Base-by-base conservation (phyloP, 1,139 yeast genomes). In the Hemisphaericaspora subhashii region DNA sequence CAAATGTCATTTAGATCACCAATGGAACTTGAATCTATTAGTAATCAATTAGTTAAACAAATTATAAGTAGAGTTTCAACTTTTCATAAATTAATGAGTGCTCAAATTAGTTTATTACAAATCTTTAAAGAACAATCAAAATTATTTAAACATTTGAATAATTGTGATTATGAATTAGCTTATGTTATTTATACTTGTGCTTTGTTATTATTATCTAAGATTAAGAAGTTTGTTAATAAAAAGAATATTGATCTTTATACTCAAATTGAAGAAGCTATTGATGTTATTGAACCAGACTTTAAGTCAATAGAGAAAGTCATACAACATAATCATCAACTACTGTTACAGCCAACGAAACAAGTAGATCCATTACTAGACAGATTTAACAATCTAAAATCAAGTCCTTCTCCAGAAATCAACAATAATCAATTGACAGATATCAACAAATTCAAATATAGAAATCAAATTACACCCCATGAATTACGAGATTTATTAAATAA, bases 121-220 rank as follows among this genome's bases (percentile, higher is more conserved):
- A 52, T 60, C 18, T 62, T 70, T 44, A 58, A 57, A 33, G 57
- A 60, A 38, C 72, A 71, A 45, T 33, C 48, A 30, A 58, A 56
- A 32, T 57, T 65, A 40, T 42, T 51, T 8, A 55, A 57, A 4
- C 46, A 41, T 14, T 27, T 60, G 3, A 66, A 66, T 1, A 63
- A 61, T 42, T 70, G 77, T 50, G 77, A 72, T 46, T 62, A 55
- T 44, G 74, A 67, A 41, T 38, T 67, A 38, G 69, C 71, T 2
- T 66, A 56, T 42, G 55, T 68, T 2, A 51, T 63, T 36, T 65
- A 54, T 38, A 36, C 42, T 1, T 39, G 56, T 5, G 51, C 58
- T 3, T 36, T 35, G 12, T 42, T 33, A 11, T 31, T 33, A 18
- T 33, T 38, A 14, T 30, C 31, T 8, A 24, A 27, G 12, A 42